Percentiles rank a stretch among this genome's conserved stretches.
Conservation (phyloP, 2,329 filamentous ascomycete species). For the Scytalidium lignicola region DNA sequence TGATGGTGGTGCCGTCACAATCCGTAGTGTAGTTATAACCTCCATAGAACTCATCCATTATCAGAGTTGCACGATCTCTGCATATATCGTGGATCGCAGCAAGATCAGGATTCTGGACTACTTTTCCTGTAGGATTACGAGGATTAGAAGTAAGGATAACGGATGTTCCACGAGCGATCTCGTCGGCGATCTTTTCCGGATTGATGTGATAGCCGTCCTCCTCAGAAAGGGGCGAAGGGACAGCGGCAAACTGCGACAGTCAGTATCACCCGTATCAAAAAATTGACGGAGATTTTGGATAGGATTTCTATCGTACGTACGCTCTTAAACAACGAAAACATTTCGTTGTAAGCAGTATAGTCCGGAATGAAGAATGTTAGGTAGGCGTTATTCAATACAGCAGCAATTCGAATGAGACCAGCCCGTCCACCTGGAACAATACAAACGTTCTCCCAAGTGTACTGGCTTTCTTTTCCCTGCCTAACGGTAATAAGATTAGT, state of each 20-base stretch:
- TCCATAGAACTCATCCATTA: slow-evolving; percentile 95
- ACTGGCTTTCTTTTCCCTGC: slow-evolving; percentile 79
- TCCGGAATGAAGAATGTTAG: slow-evolving; percentile 92
- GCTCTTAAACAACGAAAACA: slow-evolving; percentile 92
- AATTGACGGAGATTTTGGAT: not conserved
- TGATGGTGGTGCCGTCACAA: slow-evolving; percentile 87
- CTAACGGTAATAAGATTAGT: slow-evolving; percentile 35
- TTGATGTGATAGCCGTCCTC: slow-evolving; percentile 91
- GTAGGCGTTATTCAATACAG: slow-evolving; percentile 87
- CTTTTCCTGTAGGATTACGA: slow-evolving; percentile 86
- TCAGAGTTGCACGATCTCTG: slow-evolving; percentile 81
- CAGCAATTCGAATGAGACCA: slow-evolving; percentile 89
- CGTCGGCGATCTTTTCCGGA: slow-evolving; percentile 85
- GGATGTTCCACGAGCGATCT: slow-evolving; percentile 78
- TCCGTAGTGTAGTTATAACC: slow-evolving; percentile 93
- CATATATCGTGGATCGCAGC: slow-evolving; percentile 90
- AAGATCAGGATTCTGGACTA: slow-evolving; percentile 79
- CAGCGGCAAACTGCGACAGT: slow-evolving; percentile 66
- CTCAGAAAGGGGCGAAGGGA: slow-evolving; percentile 78
- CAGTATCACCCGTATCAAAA: slow-evolving; percentile 1
- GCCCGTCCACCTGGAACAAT: slow-evolving; percentile 93
- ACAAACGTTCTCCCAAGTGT: slow-evolving; percentile 96
- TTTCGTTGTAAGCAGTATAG: slow-evolving; percentile 97
- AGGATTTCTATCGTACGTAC: slow-evolving; percentile 33
- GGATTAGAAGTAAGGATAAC: slow-evolving; percentile 95